Evolutionary conservation across 129 eudicot genomes (phyloP).

Genomic region (Flaveria trinervia): DNA sequence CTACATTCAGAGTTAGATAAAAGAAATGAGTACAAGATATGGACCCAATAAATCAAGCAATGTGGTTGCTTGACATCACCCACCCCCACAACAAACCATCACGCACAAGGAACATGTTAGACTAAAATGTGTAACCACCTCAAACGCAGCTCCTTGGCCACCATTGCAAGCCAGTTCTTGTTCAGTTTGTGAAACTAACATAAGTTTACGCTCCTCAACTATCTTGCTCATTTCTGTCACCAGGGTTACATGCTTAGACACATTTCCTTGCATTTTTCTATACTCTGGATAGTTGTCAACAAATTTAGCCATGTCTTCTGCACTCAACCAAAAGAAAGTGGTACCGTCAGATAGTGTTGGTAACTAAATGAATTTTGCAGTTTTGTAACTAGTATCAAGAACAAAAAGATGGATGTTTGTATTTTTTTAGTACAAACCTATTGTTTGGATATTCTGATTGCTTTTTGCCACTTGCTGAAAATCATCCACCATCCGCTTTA

Average conservation of each 20-base stretch:
- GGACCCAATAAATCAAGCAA: slow-evolving; percentile 3
- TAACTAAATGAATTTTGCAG: slow-evolving; percentile 20
- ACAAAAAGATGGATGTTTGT: slow-evolving; percentile 6
- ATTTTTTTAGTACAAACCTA: slow-evolving; percentile 53
- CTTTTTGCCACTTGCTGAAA: slow-evolving; percentile 99
- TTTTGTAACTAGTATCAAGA: slow-evolving; percentile 22
- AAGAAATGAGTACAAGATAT: background rate
- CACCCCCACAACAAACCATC: background rate
- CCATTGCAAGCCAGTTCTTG: slow-evolving; percentile 99
- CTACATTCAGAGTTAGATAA: background rate
- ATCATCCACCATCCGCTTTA: slow-evolving; percentile 95
- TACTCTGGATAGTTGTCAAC: slow-evolving; percentile 97
- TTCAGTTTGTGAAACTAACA: slow-evolving; percentile 94
- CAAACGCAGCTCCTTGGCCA: slow-evolving; percentile 98
- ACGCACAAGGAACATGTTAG: background rate
- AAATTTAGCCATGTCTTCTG: slow-evolving; percentile 99
- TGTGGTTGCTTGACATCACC: background rate
- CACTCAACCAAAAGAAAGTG: slow-evolving; percentile 27
- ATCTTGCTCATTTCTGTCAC: slow-evolving; percentile 99
- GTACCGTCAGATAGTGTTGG: slow-evolving; percentile 6
- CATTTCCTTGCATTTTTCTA: slow-evolving; percentile 94
- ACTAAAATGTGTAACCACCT: slow-evolving; percentile 47
- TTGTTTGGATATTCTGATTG: slow-evolving; percentile 91
- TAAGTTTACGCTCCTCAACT: slow-evolving; percentile 94
- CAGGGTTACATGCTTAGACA: slow-evolving; percentile 95